Base-by-base conservation (phyloP, 352 stramenopile genomes). In the Lagenidium giganteum region DNA sequence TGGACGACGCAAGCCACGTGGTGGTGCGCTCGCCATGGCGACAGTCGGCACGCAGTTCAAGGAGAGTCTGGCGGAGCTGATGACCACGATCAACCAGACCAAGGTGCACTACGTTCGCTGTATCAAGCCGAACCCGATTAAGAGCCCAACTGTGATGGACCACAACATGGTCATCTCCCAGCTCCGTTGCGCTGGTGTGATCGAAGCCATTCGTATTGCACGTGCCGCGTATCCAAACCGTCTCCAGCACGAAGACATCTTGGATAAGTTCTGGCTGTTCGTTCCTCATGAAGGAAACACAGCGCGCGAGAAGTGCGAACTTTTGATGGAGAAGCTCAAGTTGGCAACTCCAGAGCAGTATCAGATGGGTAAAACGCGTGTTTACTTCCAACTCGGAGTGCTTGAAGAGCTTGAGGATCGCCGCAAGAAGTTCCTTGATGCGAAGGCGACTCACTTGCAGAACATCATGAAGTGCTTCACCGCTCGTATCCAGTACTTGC, bases 181-280 rank as follows among this genome's bases (percentile, higher is more conserved):
- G 71, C 56, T 98, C 12, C 78, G 86, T 14, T 99, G 98, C 56
- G 95, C 95, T 60, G 97, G 97, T 67, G 95, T 99, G 23, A 96
- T 99, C 28, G 97, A 99, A 67, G 97, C 96, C 7, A 97, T 99
- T 28, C 89, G 95, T 35, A 98, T 99, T n/a, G n/a, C n/a, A n/a
- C 89, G 97, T 48, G 92, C 95, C 31, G 97, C 96, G n/a, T 99
- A 99, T 61, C 96, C 96, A 33, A 97, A 99, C 62, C 93, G 97
- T 21, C 68, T 99, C 24, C 71, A 79, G 46, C 96, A 98, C 68
- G 60, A 67, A 0, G 79, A 94, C 12, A 82, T 90, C 24, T 48
- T 92, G 42, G 61, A 87, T 36, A 90, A 91, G 47, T 92, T 92
- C 36, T 87, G 77, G 66, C 33, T 91, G 38, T 91, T 93, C 51